Evolutionary conservation across 805 yeast species (phyloP).

Genomic region (Kodamaea lidongshanica): DNA sequence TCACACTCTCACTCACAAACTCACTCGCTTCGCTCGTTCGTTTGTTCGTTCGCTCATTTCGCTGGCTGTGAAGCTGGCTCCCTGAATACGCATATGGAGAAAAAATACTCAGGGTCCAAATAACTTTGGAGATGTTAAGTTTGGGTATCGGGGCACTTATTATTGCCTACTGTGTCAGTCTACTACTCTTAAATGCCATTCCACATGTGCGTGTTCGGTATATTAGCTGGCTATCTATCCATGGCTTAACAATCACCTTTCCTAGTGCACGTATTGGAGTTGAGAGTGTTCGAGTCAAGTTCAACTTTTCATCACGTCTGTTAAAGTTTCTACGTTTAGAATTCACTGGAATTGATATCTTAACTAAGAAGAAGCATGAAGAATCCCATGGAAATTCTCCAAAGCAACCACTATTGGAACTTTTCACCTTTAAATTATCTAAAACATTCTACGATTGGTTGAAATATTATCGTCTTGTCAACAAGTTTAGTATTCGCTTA

Average conservation of each 20-base stretch:
- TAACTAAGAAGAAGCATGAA: constrained; percentile 1
- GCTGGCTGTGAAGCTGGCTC: no score
- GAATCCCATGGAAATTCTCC: neutral
- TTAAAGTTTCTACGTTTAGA: constrained; percentile 25
- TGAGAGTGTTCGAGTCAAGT: constrained; percentile 14
- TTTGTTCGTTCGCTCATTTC: no score
- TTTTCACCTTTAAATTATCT: constrained; percentile 10
- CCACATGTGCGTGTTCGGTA: constrained; percentile 23
- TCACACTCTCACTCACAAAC: no score
- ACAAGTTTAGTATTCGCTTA: constrained; percentile 21
- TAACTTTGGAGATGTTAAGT: no score
- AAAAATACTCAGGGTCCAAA: no score
- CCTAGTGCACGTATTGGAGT: constrained; percentile 12
- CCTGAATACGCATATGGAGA: no score
- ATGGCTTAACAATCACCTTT: constrained; percentile 19
- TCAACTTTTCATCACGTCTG: constrained; percentile 20
- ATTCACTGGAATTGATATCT: constrained; percentile 16
- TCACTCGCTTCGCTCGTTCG: no score
- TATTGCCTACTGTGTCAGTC: constrained; percentile 13
- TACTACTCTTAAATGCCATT: constrained; percentile 18
- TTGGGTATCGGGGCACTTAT: constrained; percentile 8
- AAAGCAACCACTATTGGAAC: constrained; percentile 1
- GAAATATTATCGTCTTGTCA: constrained; percentile 16
- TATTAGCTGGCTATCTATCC: constrained; percentile 26
- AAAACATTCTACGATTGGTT: constrained; percentile 17